These are phyloP conservation scores for Chlorella vulgaris DNA, from an alignment of 139 green algal genomes.

Conservation along the genomic window DNA sequence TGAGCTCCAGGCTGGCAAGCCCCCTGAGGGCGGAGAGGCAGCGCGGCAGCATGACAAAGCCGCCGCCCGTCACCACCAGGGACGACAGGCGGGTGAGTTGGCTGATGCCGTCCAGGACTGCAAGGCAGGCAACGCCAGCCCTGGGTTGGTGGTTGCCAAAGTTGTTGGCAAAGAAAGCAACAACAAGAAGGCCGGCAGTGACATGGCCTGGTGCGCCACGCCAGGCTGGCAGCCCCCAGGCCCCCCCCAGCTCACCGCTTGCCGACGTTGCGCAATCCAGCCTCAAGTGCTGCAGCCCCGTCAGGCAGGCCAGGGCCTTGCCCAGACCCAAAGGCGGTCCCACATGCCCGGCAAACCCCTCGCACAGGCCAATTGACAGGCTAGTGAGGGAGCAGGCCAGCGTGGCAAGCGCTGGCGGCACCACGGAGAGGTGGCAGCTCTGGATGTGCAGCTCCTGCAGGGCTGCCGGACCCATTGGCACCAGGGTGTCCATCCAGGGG, in stretches of 20 bases:
- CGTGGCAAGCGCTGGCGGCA: background rate
- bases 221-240: background rate
- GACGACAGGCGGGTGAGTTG: background rate
- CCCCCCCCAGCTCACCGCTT: background rate
- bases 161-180: background rate
- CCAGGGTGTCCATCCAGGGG: background rate
- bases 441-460: background rate
- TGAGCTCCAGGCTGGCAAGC: background rate
- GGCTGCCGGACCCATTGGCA: background rate
- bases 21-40: background rate
- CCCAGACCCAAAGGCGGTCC: background rate
- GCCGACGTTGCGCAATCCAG: background rate
- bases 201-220: background rate
- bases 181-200: too few relatives aligned
- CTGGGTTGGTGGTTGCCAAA: background rate
- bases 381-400: background rate
- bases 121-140: background rate
- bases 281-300: background rate
- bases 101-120: background rate
- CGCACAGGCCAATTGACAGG: background rate
- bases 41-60: background rate
- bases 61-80: background rate
- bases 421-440: background rate
- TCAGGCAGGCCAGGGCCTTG: background rate
- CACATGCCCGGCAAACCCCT: background rate